Evolutionary conservation across 2,329 filamentous ascomycete species (phyloP), one percentile per base, ranked within the genome.

Genomic region (Penicillium sp.): DNA sequence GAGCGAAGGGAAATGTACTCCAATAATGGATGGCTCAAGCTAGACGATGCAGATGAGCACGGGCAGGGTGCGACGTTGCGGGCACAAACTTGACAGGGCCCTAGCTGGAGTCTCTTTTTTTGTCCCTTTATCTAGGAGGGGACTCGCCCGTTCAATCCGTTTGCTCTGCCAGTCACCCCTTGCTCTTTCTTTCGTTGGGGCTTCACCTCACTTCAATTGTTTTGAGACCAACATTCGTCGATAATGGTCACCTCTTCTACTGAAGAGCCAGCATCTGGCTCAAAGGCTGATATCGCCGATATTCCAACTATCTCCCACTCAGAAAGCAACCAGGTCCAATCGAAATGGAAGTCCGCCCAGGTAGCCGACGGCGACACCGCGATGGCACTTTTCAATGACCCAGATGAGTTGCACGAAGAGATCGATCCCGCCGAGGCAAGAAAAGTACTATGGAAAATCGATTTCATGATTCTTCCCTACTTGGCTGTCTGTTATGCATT

Each of bases 401-500:
- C 76, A 1, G 73, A 79, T 42, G 79, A 82, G 37, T 68, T 81
- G 1, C 71, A 79, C 50, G 77, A 79, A 54, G 65, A 68, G 1
- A 69, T 80, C 47, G 78, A 81, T 44, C 75, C 76, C 0, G 72
- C 63, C 2, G 80, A 83, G 58, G 78, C 79, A 58, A 73, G 71
- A 52, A 73, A 71, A 54, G 55, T 84, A 8, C 70, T 83, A 14
- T 73, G 81, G 60, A 86, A 84, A 66, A 82, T 86, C 51, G 83
- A 86, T 59, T 72, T 79, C 5, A 82, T 84, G 77, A 83, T 86
- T 56, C 56, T 86, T n/a, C 83, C 83, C 2, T 81, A 81, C 54
- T 65, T 83, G 33, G 78, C 77, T 2, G 78, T 83, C 42, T 83
- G 79, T 58, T 83, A 83, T 64, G 77, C 78, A 1, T 83, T 83